Conservation (phyloP, 768 basidiomycete genomes). For the Collybia nuda region DNA sequence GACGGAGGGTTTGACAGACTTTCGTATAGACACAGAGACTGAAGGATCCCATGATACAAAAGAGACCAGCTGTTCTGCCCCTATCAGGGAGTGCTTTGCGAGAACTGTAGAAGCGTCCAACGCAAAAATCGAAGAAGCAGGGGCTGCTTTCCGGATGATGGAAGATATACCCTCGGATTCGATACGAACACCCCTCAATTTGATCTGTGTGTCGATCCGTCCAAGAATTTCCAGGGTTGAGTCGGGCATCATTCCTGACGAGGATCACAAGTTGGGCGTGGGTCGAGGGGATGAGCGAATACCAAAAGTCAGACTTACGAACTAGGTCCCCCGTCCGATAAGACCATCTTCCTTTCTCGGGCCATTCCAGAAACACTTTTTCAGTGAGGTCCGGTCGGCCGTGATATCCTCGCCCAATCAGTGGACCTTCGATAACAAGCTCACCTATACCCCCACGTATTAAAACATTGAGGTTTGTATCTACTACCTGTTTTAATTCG, state of each 20-base stretch:
- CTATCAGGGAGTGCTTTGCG: constrained; percentile 40
- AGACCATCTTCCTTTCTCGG: constrained; percentile 34
- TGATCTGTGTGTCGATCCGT: constrained; percentile 52
- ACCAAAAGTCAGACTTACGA: constrained; percentile 26
- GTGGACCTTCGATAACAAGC: constrained; percentile 47
- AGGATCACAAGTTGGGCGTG: background rate
- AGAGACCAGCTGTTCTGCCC: constrained; percentile 43
- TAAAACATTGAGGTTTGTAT: constrained; percentile 38
- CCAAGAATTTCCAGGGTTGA: constrained; percentile 48
- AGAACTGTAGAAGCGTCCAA: constrained; percentile 43
- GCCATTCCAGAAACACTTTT: constrained; percentile 47
- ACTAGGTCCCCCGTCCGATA: constrained; percentile 53
- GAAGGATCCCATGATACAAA: constrained; percentile 42
- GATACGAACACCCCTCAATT: constrained; percentile 53
- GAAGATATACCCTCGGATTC: constrained; percentile 52
- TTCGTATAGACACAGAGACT: constrained; percentile 35
- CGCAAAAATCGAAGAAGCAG: constrained; percentile 17
- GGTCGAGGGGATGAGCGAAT: background rate
- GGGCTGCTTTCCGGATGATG: constrained; percentile 33
- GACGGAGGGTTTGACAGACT: constrained; percentile 21
- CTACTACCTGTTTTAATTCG: constrained; percentile 37
- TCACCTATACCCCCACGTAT: constrained; percentile 46
- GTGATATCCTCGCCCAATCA: constrained; percentile 51
- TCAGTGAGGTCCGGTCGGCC: constrained; percentile 41
- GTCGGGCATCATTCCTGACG: constrained; percentile 48